These are phyloP conservation scores for Sphagnum contortum DNA, from an alignment of 225 moss, liverwort and hornwort genomes.

Conservation along the genomic window DNA sequence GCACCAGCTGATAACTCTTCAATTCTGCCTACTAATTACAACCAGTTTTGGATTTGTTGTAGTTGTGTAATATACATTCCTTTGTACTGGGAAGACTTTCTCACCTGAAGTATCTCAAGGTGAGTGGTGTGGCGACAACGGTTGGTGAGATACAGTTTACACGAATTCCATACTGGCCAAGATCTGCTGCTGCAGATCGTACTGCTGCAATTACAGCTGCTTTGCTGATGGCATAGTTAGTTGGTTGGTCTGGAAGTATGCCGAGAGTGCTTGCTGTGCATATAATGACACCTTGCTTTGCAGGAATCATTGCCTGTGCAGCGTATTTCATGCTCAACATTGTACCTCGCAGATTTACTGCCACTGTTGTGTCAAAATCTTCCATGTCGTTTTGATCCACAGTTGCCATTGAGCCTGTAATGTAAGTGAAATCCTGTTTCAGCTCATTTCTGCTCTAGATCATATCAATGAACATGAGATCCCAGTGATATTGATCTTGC, in stretches of 20 bases:
- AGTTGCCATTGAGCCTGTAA: too few species aligned
- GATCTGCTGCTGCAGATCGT: slow-evolving; percentile 10
- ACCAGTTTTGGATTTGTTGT: too few species aligned
- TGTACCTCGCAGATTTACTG: slow-evolving; percentile 13
- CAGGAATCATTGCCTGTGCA: slow-evolving; percentile 25
- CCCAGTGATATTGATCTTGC: too few species aligned
- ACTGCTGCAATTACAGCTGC: slow-evolving; percentile 7
- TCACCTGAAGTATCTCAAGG: too few species aligned
- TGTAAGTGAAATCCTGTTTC: too few species aligned
- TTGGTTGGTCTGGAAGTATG: neutral
- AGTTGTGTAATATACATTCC: too few species aligned
- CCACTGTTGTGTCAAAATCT: slow-evolving; percentile 16
- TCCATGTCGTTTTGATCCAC: slow-evolving; percentile 11
- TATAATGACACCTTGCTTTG: slow-evolving; percentile 18
- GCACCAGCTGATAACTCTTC: too few species aligned
- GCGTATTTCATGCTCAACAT: slow-evolving; percentile 28
- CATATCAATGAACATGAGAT: too few species aligned
- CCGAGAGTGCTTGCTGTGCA: slow-evolving; percentile 11
- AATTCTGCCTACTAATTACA: too few species aligned
- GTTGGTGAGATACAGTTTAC: slow-evolving; percentile 18
- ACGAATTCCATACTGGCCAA: slow-evolving; percentile 12
- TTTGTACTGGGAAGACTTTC: too few species aligned
- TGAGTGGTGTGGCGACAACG: slow-evolving; percentile 3
- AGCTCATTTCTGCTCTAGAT: too few species aligned
- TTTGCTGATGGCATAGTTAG: slow-evolving; percentile 12